Evolutionary conservation across 2,329 filamentous ascomycete species (phyloP).

Genomic region (Fusarium avenaceum): DNA sequence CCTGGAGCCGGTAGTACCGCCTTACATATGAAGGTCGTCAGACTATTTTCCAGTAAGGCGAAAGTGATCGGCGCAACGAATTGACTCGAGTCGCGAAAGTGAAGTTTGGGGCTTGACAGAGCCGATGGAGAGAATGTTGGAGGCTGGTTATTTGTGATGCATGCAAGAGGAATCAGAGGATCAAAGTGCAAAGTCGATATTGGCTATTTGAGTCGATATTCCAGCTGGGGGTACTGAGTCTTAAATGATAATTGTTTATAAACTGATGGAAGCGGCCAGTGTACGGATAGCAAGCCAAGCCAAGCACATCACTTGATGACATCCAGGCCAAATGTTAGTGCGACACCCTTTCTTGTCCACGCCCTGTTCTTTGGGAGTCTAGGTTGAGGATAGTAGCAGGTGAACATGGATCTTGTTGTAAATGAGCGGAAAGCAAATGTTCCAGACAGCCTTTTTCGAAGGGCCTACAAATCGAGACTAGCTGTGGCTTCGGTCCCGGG

Average conservation of each 20-base stretch:
- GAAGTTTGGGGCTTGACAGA: constrained; percentile 16
- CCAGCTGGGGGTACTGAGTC: constrained; percentile 41
- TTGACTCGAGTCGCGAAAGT: constrained; percentile 15
- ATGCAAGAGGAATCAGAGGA: constrained; percentile 9
- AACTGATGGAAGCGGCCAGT: constrained; percentile 40
- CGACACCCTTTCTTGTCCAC: constrained; percentile 39
- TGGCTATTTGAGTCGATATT: constrained; percentile 4
- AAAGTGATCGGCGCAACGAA: constrained; percentile 24
- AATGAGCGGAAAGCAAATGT: constrained; percentile 42
- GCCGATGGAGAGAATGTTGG: constrained; percentile 4
- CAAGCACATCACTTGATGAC: constrained; percentile 44
- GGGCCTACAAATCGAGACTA: constrained; percentile 42
- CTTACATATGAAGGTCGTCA: constrained; percentile 39
- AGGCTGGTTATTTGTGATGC: constrained; percentile 4
- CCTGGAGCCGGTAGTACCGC: constrained; percentile 29
- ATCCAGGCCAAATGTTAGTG: constrained; percentile 39
- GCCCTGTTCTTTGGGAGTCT: constrained; percentile 28
- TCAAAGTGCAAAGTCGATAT: constrained; percentile 15
- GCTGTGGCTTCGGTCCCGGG: constrained; percentile 48
- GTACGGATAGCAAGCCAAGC: constrained; percentile 41
- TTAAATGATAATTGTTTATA: constrained; percentile 45
- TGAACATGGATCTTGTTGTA: constrained; percentile 42
- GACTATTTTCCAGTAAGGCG: constrained; percentile 31
- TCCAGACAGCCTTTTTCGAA: constrained; percentile 48
- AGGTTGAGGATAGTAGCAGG: constrained; percentile 28